Evolutionary conservation across 2,329 filamentous ascomycete species (phyloP).

Genomic region (Thelonectria olida): DNA sequence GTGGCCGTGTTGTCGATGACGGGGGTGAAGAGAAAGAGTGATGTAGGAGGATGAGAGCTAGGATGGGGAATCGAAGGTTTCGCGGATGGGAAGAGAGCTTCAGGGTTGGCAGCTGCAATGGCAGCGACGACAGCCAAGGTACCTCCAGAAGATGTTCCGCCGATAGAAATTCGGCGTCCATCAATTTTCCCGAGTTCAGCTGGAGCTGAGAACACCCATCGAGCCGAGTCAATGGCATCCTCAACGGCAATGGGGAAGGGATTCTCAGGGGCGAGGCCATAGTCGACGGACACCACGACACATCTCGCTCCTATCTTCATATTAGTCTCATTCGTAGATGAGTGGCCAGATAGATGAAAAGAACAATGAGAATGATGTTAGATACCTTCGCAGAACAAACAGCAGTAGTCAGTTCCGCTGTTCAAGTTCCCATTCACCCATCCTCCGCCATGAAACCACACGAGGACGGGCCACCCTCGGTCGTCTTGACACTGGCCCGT

Average conservation of each 20-base stretch:
- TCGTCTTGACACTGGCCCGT: conserved; percentile 29
- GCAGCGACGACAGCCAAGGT: conserved; percentile 37
- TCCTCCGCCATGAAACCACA: conserved; percentile 53
- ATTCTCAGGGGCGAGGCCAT: conserved; percentile 48
- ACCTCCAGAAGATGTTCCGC: conserved; percentile 44
- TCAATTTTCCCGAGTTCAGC: conserved; percentile 38
- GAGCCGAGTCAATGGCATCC: conserved; percentile 44
- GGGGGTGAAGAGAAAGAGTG: conserved; percentile 41
- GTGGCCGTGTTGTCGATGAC: conserved; percentile 49
- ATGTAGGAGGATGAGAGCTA: conserved; percentile 13
- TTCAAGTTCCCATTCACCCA: conserved; percentile 49
- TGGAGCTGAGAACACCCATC: conserved; percentile 39
- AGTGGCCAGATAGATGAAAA: not conserved
- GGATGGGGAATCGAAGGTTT: conserved; percentile 24
- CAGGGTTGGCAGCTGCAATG: conserved; percentile 29
- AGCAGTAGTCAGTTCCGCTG: conserved; percentile 47
- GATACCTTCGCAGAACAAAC: conserved; percentile 42
- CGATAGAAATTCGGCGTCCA: conserved; percentile 38
- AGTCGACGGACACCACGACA: conserved; percentile 44
- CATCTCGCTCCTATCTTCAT: conserved; percentile 38
- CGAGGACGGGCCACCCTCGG: conserved; percentile 47
- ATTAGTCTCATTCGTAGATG: conserved; percentile 8
- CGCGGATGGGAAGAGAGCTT: conserved; percentile 26
- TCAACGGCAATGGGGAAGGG: conserved; percentile 47
- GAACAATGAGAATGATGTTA: not conserved